phyloP scores from a whole-genome alignment of 306 rosid genomes.

The Pterocarpus santalinus region DNA sequence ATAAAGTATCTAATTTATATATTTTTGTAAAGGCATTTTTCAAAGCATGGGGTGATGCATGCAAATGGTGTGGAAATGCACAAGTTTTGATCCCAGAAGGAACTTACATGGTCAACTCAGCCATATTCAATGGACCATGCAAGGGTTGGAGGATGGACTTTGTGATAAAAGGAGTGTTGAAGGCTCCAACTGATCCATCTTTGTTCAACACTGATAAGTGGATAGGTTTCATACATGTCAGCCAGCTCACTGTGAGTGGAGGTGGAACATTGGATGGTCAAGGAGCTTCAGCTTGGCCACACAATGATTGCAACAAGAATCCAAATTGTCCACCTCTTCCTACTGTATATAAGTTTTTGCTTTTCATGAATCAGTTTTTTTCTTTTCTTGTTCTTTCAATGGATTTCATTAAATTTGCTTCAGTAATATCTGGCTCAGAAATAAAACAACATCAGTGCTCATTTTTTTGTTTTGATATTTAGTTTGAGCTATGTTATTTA shows the following conservation, averaged over 20 bases:
- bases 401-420: background rate
- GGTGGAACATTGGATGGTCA: constrained; percentile 70
- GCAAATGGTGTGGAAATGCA: constrained; percentile 48
- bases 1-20: too few species aligned
- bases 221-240: constrained; percentile 62
- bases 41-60: constrained; percentile 62
- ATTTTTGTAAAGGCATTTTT: constrained; percentile 49
- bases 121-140: constrained; percentile 66
- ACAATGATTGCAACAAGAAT: constrained; percentile 46
- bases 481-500: too few species aligned
- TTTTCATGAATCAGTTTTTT: background rate
- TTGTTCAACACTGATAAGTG: constrained; percentile 35
- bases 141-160: constrained; percentile 49
- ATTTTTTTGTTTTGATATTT: background rate
- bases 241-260: constrained; percentile 53
- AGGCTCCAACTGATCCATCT: constrained; percentile 57
- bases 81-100: constrained; percentile 51
- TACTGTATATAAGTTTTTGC: constrained; percentile 43
- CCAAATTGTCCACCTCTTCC: constrained; percentile 52
- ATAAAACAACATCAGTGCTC: background rate
- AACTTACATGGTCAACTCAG: constrained; percentile 48
- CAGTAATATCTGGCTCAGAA: too few species aligned
- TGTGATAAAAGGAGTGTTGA: constrained; percentile 52
- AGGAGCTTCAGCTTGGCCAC: constrained; percentile 64
- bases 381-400: background rate